Evolutionary conservation across 192 early-diverging fungal genomes (phyloP).

Genomic region (Pecoramyces ruminantium): DNA sequence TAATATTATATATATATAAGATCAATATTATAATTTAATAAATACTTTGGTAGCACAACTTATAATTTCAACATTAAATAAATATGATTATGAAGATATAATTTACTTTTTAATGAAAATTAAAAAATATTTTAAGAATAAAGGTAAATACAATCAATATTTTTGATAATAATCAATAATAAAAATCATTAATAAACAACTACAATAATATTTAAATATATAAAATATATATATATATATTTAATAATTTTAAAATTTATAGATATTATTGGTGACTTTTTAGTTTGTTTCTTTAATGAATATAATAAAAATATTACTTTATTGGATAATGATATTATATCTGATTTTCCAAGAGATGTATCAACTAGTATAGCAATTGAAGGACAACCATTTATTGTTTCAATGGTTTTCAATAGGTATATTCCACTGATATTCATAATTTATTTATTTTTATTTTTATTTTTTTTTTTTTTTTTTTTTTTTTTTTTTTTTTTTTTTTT

Average conservation of each 20-base stretch:
- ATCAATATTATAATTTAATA: background rate
- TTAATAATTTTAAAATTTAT: too few relatives aligned
- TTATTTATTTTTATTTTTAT: too few relatives aligned
- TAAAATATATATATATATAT: too few relatives aligned
- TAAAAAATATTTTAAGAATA: background rate
- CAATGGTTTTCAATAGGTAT: background rate
- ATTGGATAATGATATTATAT: background rate
- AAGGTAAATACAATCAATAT: too few relatives aligned
- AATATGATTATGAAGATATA: background rate
- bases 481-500: too few relatives aligned
- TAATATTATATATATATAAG: too few relatives aligned
- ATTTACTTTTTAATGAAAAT: background rate
- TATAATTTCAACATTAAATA: background rate
- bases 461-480: too few relatives aligned
- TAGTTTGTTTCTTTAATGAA: background rate
- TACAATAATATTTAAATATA: too few relatives aligned
- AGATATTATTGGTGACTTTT: background rate
- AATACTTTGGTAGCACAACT: background rate
- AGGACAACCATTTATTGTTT: background rate
- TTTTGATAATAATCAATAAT: too few relatives aligned
- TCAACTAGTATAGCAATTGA: background rate
- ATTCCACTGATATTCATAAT: too few relatives aligned
- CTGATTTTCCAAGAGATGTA: background rate
- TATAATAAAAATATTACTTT: background rate
- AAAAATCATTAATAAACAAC: too few relatives aligned